A percentile compares a stretch with the other conserved stretches of the same genome.
These are phyloP conservation scores for Euphorbia lathyris DNA, from an alignment of 345 rosid genomes.

Conservation along the genomic window DNA sequence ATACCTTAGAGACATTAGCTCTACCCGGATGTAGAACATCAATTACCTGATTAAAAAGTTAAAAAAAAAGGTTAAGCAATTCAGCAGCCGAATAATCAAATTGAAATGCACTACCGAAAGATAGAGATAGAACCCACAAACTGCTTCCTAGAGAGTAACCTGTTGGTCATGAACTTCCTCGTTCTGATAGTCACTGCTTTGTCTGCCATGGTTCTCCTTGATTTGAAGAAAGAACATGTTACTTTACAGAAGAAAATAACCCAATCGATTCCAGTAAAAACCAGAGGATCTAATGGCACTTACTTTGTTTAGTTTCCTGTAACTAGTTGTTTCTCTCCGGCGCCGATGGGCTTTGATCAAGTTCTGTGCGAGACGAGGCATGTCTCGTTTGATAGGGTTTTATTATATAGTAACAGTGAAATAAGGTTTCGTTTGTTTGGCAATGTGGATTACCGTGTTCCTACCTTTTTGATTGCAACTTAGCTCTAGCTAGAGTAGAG, in stretches of 20 bases:
- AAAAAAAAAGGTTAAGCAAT: neutral
- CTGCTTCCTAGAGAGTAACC: conserved; percentile 54
- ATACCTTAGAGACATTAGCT: conserved; percentile 92
- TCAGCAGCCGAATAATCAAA: neutral
- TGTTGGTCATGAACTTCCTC: conserved; percentile 56
- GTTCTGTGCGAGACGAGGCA: neutral
- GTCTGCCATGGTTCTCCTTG: conserved; percentile 42
- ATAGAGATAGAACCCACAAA: conserved; percentile 30
- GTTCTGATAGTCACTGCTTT: conserved; percentile 50
- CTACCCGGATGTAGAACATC: conserved; percentile 97
- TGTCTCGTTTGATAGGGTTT: neutral
- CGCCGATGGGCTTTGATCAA: neutral
- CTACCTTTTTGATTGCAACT: too few relatives aligned
- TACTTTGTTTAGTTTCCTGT: neutral
- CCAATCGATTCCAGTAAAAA: neutral
- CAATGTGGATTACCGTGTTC: too few relatives aligned
- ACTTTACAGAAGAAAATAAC: neutral
- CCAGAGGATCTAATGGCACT: neutral
- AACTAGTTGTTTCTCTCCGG: neutral
- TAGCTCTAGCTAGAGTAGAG: too few relatives aligned
- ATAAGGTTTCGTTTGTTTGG: neutral
- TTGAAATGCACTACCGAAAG: neutral
- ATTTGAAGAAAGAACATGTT: neutral
- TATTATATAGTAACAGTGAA: too few relatives aligned
- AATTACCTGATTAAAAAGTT: conserved; percentile 49